phyloP scores from a whole-genome alignment of 1,284 basidiomycete genomes.

The Puccinia brachypodii region DNA sequence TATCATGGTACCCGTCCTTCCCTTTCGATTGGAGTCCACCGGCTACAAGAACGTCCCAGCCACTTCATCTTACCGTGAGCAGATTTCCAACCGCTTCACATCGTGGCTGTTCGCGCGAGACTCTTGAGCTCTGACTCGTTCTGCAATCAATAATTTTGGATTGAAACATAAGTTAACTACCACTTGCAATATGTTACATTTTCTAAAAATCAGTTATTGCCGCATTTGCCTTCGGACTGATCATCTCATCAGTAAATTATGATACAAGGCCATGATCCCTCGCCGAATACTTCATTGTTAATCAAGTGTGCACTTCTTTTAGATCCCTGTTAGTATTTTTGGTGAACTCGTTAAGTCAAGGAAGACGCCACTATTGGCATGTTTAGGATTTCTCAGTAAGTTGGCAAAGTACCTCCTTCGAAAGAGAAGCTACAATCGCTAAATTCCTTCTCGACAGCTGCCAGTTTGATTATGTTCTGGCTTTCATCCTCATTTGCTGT shows the following conservation, averaged over 20 bases:
- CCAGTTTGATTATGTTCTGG: conserved; percentile 39
- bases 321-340: conserved; percentile 30
- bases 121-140: no score
- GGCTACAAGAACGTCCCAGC: conserved; percentile 23
- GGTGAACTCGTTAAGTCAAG: conserved; percentile 15
- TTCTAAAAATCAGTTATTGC: conserved; percentile 37
- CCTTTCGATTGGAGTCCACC: conserved; percentile 10
- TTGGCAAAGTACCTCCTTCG: no score
- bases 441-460: conserved; percentile 5
- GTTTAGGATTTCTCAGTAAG: conserved; percentile 9
- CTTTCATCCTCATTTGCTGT: conserved; percentile 15
- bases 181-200: no score
- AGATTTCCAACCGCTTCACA: no score
- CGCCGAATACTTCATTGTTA: neutral
- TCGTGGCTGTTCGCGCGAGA: no score
- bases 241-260: conserved; percentile 31
- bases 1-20: conserved; percentile 32
- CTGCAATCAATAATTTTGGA: neutral
- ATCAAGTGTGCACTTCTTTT: neutral
- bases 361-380: conserved; percentile 21
- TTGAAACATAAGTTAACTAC: no score
- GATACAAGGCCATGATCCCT: neutral
- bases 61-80: conserved; percentile 30
- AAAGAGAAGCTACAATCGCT: no score
- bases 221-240: conserved; percentile 31